Evolutionary conservation across 2,329 filamentous ascomycete species (phyloP), one percentile per base, ranked within the genome.

Genomic region (Diatrype stigma): DNA sequence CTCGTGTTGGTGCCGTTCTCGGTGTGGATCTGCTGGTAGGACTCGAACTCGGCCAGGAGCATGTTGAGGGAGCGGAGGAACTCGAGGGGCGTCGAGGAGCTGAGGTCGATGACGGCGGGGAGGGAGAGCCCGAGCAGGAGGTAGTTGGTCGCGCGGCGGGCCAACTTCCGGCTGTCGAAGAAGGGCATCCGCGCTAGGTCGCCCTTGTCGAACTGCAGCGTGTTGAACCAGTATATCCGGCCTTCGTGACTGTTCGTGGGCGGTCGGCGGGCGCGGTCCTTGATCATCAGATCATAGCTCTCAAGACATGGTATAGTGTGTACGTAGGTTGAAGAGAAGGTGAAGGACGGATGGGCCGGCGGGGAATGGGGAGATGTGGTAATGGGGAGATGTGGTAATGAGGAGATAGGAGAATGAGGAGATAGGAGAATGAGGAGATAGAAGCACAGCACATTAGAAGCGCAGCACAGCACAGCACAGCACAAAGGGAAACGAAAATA

Each of bases 181-280:
- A 90, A 96, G 44, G 93, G 86, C 75, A 96, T 86, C 64, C 86
- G 85, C 47, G 81, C 75, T 32, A 97, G 79, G 68, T 96, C 90
- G 28, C 82, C 70, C 63, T 90, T 88, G 58, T 91, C 89, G 71
- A 96, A 96, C 64, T 96, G 87, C 54, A 96, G 83, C 0, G 94
- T 96, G 72, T 96, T 96, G 77, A 97, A 96, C 92, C 94, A 97
- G 75, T 96, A 97, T 40, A 96, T 85, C 52, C 90, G 86, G 54
- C 93, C 92, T 72, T 96, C 91, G 66, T 99, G 92, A 26, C 90
- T 96, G 66, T 47, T 49, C 6, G n/a, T n/a, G n/a, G n/a, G n/a
- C n/a, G n/a, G n/a, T n/a, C n/a, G n/a, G n/a, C n/a, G n/a, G n/a
- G n/a, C n/a, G n/a, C n/a, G n/a, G n/a, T n/a, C n/a, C n/a, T n/a